Base-by-base conservation (phyloP, 768 basidiomycete species). In the Tephrocybe sp. region DNA sequence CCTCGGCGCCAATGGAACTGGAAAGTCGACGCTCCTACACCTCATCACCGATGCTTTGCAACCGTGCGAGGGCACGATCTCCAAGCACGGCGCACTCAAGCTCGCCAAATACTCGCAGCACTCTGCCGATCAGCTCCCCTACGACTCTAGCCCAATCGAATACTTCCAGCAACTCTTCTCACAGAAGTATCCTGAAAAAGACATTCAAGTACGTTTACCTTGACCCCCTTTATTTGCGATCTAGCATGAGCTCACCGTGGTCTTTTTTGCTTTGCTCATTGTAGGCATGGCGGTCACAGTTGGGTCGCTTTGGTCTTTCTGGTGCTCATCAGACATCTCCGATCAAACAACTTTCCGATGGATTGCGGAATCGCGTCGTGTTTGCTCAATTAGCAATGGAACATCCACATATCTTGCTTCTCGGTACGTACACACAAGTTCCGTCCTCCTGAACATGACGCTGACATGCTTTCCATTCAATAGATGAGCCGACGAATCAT, bases 61-160 rank as follows among this genome's bases (percentile, higher is more conserved):
- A 49, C 93, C 95, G 1, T 71, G 70, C 56, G 80, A 88, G 65
- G 97, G 97, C 43, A 92, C 91, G 31, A 66, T 99, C 58, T 89
- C 88, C 42, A 91, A 91, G 61, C 97, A 99, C 67, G 75, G 86
- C 36, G 78, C 76, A 16, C 80, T 99, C 59, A 99, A 99, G 69
- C 83, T 99, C 50, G 91, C 94, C 57, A 99, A 98, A 70, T 99
- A 99, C 77, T 93, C 90, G 4, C 97, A 99, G 73, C 97, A 99
- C 75, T 91, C 88, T 46, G 94, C 97, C 23, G 97, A 99, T 69
- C 97, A 99, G 68, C 83, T 99, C 9, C 97, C 97, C 21, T 99
- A 97, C 69, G 86, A 94, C 54, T 80, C 80, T 64, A 75, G 83
- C 21, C 94, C 97, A 3, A 81, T 98, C 60, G 97, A 98, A 69